Evolutionary conservation across 331 rosid species (phyloP).

Genomic region (Rosa hybrid): DNA sequence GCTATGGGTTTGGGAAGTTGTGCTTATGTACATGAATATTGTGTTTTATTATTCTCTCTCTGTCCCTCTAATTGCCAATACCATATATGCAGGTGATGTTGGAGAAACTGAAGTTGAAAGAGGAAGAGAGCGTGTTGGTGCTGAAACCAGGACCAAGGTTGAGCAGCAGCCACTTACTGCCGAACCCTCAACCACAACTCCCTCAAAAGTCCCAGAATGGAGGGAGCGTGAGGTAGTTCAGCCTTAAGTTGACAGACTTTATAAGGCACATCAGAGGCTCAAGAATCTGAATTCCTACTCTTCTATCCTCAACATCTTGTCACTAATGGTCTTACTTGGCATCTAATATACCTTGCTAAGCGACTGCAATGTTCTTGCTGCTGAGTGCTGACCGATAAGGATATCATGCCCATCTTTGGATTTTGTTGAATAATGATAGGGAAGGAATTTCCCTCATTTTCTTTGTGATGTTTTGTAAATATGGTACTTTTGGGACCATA

Average conservation of each 20-base stretch:
- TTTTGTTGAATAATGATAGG: background rate
- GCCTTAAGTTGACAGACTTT: slow-evolving; percentile 25
- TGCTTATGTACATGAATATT: background rate
- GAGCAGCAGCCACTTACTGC: background rate
- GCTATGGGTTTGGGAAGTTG: background rate
- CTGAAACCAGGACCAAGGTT: background rate
- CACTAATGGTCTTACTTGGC: slow-evolving; percentile 67
- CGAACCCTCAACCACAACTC: background rate
- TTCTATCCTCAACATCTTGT: slow-evolving; percentile 50
- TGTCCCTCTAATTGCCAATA: background rate
- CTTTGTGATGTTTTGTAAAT: background rate
- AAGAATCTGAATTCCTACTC: slow-evolving; percentile 71
- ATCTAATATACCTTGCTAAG: slow-evolving; percentile 66
- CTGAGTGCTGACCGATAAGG: too few relatives aligned
- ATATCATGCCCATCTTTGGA: background rate
- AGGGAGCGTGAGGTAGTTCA: slow-evolving; percentile 10
- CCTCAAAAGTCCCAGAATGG: background rate
- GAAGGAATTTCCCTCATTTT: background rate
- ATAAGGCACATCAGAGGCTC: slow-evolving; percentile 48
- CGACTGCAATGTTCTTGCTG: slow-evolving; percentile 19
- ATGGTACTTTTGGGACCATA: background rate
- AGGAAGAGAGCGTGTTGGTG: slow-evolving; percentile 33
- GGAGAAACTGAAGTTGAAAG: slow-evolving; percentile 67
- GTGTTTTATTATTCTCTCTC: background rate
- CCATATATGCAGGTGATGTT: slow-evolving; percentile 56